These are phyloP conservation scores for Clitopilus hobsonii DNA, from an alignment of 768 basidiomycete species.

Conservation along the genomic window DNA sequence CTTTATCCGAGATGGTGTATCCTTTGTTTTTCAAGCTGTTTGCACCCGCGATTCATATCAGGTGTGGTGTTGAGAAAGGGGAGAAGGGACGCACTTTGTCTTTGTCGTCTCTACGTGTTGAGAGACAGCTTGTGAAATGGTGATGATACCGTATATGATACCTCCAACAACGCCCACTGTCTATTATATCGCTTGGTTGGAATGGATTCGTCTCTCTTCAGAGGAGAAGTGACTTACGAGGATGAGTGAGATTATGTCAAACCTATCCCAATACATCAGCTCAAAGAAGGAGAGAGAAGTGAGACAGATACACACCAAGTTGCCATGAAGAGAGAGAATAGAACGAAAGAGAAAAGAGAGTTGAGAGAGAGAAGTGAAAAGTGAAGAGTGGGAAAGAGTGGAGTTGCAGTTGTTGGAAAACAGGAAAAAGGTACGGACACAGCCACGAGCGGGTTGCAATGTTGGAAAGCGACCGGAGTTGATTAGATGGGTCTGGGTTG, in stretches of 20 bases:
- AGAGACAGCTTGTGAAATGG: slow-evolving; percentile 31
- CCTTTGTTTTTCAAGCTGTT: slow-evolving; percentile 54
- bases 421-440: too few relatives aligned
- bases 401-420: too few relatives aligned
- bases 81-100: slow-evolving; percentile 39
- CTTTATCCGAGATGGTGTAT: slow-evolving; percentile 50
- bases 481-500: too few relatives aligned
- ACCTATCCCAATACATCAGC: too few relatives aligned
- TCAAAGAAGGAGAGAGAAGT: too few relatives aligned
- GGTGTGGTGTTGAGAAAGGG: not conserved
- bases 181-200: slow-evolving; percentile 21
- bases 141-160: slow-evolving; percentile 36
- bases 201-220: not conserved
- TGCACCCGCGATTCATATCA: not conserved
- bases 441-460: too few relatives aligned
- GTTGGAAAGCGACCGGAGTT: too few relatives aligned
- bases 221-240: slow-evolving; percentile 22
- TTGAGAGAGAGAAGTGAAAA: too few relatives aligned
- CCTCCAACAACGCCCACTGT: slow-evolving; percentile 44
- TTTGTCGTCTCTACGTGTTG: slow-evolving; percentile 44
- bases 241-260: slow-evolving; percentile 37
- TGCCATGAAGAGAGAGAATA: too few relatives aligned
- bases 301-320: too few relatives aligned
- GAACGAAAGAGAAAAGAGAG: too few relatives aligned
- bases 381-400: too few relatives aligned